Evolutionary conservation across 129 eudicot species (phyloP), one percentile per base, ranked within the genome.

Genomic region (Artemisia tridentata): DNA sequence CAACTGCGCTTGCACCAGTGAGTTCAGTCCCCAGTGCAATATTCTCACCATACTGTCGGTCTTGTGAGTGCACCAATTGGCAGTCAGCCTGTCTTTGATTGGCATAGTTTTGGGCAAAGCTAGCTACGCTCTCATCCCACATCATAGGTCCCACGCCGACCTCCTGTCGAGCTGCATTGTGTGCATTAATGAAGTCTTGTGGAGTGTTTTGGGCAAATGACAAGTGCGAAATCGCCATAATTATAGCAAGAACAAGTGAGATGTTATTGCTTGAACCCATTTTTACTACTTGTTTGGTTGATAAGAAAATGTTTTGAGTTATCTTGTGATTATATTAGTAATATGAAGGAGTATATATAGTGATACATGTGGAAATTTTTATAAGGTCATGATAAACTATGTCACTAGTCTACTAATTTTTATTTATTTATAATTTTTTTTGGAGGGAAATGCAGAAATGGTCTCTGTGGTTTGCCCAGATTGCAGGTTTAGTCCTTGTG

Each of bases 11-110:
- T 8, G 31, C 59, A 9, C 79, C 84, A 2, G 74, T 54, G 72
- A 83, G 31, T 5, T 85, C 82, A 6, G 2, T 5, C 0, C 89
- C 96, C 25, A 27, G 11, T 0, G 88, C 86, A 7, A 88, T 78
- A 83, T 83, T 88, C 65, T 88, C 91, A 5, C 87, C 88, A 13
- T 85, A 90, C 12, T 74, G 82, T 2, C 71, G 66, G 1, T 11
- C 67, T 3, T 20, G 50, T 1, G 96, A 90, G 69, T 86, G 91
- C 19, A 23, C 17, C 12, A 90, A 71, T 3, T 34, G 69, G 18
- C 82, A 72, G 21, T 79, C 74, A 38, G 45, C 45, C 78, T 57
- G 66, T 54, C 74, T 66, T 41, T 34, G 47, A 67, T 66, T 47
- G 57, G 82, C 82, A 49, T 72, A 66, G 55, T 10, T 15, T 50